Percentiles rank a stretch among this genome's conserved stretches.
These are phyloP conservation scores for Allodekkera sacchari DNA, from an alignment of 805 yeast species.

Conservation along the genomic window DNA sequence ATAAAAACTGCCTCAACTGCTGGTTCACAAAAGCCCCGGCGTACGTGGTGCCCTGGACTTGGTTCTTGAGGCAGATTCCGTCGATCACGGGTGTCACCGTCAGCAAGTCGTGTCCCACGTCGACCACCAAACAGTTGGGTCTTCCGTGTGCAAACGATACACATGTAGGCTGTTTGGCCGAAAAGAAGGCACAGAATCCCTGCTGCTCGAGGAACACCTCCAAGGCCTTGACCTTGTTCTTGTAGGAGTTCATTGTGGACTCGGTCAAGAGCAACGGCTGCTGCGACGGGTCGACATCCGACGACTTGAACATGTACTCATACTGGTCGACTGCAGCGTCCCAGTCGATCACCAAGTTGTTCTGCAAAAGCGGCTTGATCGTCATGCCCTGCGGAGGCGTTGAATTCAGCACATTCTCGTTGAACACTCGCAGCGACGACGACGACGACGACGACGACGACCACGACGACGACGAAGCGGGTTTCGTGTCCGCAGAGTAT, in stretches of 20 bases:
- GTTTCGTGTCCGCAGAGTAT: constrained; percentile 8
- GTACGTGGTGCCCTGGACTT: constrained; percentile 61
- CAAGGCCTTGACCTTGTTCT: constrained; percentile 59
- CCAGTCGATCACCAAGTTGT: constrained; percentile 72
- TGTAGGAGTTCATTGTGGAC: constrained; percentile 73
- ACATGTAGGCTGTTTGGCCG: constrained; percentile 80
- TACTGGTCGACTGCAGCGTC: constrained; percentile 76
- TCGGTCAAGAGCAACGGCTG: constrained; percentile 80
- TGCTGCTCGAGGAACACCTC: constrained; percentile 64
- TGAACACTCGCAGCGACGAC: constrained; percentile 11
- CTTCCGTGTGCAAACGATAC: constrained; percentile 84
- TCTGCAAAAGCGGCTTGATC: constrained; percentile 49
- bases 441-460: constrained; percentile 10
- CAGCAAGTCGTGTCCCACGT: constrained; percentile 70
- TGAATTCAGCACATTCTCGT: constrained; percentile 24
- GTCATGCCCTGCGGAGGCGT: constrained; percentile 43
- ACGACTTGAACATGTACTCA: constrained; percentile 45
- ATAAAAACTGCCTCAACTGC: constrained; percentile 38
- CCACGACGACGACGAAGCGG: constrained; percentile 8
- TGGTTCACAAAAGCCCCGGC: constrained; percentile 63
- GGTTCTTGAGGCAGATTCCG: constrained; percentile 66
- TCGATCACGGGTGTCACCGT: constrained; percentile 79
- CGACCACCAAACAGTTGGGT: constrained; percentile 80
- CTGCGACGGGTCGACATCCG: constrained; percentile 48
- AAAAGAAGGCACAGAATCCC: constrained; percentile 71